phyloP scores from a whole-genome alignment of 202 grass and related monocot species.

The Dendrocalamus latiflorus region DNA sequence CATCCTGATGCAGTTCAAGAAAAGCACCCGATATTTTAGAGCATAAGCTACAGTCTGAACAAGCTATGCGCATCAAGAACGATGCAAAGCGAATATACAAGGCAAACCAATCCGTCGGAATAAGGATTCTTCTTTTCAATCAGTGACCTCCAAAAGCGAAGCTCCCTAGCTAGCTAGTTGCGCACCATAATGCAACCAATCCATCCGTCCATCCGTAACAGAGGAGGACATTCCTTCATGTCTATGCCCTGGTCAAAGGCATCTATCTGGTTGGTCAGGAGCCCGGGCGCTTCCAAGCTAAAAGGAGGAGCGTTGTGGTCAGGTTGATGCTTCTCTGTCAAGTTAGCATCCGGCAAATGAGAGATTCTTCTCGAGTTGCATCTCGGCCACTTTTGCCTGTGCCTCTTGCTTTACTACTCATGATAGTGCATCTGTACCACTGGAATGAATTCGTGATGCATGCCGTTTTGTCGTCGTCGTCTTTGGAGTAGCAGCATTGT shows the following conservation, averaged over 20 bases:
- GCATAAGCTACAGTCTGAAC: not conserved
- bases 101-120: not conserved
- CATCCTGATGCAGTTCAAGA: not conserved
- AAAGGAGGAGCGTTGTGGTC: slow-evolving; percentile 7
- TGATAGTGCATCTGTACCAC: slow-evolving; percentile 22
- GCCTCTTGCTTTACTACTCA: slow-evolving; percentile 10
- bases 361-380: slow-evolving; percentile 22
- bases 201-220: not conserved
- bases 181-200: slow-evolving; percentile 19
- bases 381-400: slow-evolving; percentile 27
- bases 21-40: not conserved
- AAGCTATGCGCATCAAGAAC: not conserved
- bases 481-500: not conserved
- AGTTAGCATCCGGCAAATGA: slow-evolving; percentile 24
- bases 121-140: slow-evolving; percentile 26
- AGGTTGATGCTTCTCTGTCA: slow-evolving; percentile 23
- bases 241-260: slow-evolving; percentile 31
- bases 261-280: slow-evolving; percentile 12
- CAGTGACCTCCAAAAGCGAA: slow-evolving; percentile 34
- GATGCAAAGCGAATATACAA: slow-evolving; percentile 17
- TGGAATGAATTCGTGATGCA: not conserved
- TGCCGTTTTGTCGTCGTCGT: not conserved
- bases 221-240: not conserved
- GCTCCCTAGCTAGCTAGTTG: slow-evolving; percentile 19
- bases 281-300: not conserved